A percentile compares a stretch with the other conserved stretches of the same genome.
phyloP scores from a whole-genome alignment of 345 rosid species.

The Nephelium lappaceum region DNA sequence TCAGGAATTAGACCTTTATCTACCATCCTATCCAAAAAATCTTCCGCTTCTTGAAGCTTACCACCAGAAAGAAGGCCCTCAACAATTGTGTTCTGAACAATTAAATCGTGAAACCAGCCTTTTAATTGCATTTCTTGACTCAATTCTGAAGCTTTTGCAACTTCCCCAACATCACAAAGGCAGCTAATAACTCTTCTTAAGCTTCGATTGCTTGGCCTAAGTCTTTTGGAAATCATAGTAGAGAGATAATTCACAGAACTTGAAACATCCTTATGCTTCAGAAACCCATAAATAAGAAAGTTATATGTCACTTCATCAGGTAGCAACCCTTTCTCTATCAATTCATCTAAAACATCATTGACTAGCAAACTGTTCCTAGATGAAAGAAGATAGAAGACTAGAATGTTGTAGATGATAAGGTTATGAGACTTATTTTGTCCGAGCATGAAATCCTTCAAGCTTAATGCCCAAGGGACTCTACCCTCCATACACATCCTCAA shows the following conservation, averaged over 20 bases:
- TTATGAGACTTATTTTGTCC: constrained; percentile 34
- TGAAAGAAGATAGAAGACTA: constrained; percentile 54
- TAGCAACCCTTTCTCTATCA: constrained; percentile 44
- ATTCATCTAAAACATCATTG: constrained; percentile 44
- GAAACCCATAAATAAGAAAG: constrained; percentile 69
- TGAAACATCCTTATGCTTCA: constrained; percentile 41
- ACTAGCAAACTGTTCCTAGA: constrained; percentile 39
- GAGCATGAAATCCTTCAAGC: constrained; percentile 54
- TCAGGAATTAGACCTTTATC: constrained; percentile 38
- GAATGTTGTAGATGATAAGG: constrained; percentile 50
- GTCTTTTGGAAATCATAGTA: constrained; percentile 61
- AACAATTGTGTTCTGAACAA: constrained; percentile 49
- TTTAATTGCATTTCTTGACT: constrained; percentile 58
- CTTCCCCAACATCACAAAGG: constrained; percentile 50
- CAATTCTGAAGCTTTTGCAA: constrained; percentile 45
- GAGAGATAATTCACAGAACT: constrained; percentile 48
- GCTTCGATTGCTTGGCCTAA: constrained; percentile 59
- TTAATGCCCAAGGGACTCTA: constrained; percentile 40
- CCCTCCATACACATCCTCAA: constrained; percentile 58
- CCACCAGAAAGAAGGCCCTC: constrained; percentile 47
- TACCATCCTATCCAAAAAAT: constrained; percentile 49
- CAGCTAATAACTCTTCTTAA: constrained; percentile 46
- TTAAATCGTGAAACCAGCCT: constrained; percentile 49
- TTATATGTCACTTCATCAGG: constrained; percentile 61
- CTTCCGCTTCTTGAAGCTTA: constrained; percentile 54